These are phyloP conservation scores for Pythium insidiosum DNA, from an alignment of 352 stramenopile species.

Conservation along the genomic window DNA sequence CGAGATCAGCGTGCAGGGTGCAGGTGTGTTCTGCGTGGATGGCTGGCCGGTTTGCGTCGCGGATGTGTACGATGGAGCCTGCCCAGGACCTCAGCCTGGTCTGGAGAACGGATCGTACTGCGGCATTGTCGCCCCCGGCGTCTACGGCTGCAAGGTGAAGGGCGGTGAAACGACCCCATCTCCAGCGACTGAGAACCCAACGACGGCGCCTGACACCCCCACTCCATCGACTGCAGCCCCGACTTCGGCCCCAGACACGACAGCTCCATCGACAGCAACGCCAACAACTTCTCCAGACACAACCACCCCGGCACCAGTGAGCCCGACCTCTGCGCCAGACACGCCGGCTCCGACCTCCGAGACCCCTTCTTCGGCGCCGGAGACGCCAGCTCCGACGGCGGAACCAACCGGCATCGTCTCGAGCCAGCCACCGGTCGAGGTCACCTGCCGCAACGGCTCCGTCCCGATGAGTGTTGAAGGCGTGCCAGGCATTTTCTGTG, in stretches of 20 bases:
- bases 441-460: neutral
- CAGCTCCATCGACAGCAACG: too few relatives aligned
- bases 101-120: conserved; percentile 1
- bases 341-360: too few relatives aligned
- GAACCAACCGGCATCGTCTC: neutral
- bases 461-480: conserved; percentile 7
- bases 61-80: conserved; percentile 1
- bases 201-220: conserved; percentile 7
- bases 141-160: conserved; percentile 2
- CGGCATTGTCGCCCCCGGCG: neutral
- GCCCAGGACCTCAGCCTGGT: neutral
- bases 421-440: neutral
- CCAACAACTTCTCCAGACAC: too few relatives aligned
- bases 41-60: too few relatives aligned
- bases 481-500: conserved; percentile 7
- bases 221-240: too few relatives aligned
- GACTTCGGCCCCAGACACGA: too few relatives aligned
- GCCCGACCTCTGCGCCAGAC: too few relatives aligned
- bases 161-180: neutral
- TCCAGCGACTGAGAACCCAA: conserved; percentile 4
- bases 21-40: too few relatives aligned
- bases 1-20: too few relatives aligned
- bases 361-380: too few relatives aligned
- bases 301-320: too few relatives aligned
- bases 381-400: too few relatives aligned